Base-by-base conservation (phyloP, 2,329 filamentous ascomycete species). In the Didymella pomorum region DNA sequence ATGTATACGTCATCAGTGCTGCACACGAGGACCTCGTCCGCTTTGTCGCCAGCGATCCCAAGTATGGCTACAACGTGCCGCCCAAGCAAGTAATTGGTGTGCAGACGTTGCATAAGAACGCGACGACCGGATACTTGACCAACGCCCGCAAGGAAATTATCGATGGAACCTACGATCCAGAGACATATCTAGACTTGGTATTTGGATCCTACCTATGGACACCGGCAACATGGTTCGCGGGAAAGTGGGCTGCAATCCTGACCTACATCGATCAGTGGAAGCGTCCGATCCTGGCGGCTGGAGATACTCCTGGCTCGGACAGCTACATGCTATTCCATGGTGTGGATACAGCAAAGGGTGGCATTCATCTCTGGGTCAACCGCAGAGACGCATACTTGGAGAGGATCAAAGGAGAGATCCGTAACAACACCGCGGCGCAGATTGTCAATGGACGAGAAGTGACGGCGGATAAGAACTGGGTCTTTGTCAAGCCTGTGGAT, bases 241-340 rank as follows among this genome's bases (percentile, higher is more conserved):
- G 71, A 0, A 73, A 72, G 50, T 73, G 71, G 71, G 70, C 69
- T 21, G 71, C 69, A 12, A 66, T 72, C 14, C 44, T 73, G 26
- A 72, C 69, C 14, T 73, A 73, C 41, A 71, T 73, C 23, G 68
- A 71, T 45, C 51, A 67, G 20, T 73, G 71, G 71, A 72, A 72
- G 49, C 63, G 69, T n/a, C 71, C 71, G 2, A 51, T 72, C 3
- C 43, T 73, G 14, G 71, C 63, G 8, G 70, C 61, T 14, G 71
- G 71, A 20, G 70, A 73, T 33, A 73, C 70, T 23, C 71, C 71
- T 12, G 70, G 71, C 26, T 70, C 68, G 21, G 71, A 72, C 57
- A 68, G 69, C 20, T 73, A 71, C 50, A 73, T 73, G 71, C 62
- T 69, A 2, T 71, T 73, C 50, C 69, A 73, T 37, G 70, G 69